These are phyloP conservation scores for Hansenula sp. DNA, from an alignment of 1,139 yeast species.

Conservation along the genomic window DNA sequence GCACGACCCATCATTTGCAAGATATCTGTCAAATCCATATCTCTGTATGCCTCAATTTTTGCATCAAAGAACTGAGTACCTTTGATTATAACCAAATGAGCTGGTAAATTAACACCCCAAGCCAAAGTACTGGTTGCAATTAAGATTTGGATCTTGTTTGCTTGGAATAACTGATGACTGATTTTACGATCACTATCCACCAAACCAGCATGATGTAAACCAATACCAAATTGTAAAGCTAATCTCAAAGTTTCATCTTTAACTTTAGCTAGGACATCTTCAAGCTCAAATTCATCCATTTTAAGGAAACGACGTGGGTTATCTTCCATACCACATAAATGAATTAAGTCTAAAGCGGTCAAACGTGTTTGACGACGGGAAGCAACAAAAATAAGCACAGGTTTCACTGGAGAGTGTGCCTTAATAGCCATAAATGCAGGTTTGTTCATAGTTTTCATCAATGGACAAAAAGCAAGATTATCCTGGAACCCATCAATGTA, in stretches of 20 bases:
- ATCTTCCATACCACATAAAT: constrained; percentile 90
- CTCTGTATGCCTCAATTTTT: constrained; percentile 47
- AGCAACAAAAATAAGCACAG: constrained; percentile 92
- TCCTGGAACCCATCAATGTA: constrained; percentile 97
- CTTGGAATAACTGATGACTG: constrained; percentile 81
- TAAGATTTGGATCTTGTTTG: constrained; percentile 81
- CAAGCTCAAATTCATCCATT: constrained; percentile 74
- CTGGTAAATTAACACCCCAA: constrained; percentile 97
- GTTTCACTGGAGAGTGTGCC: constrained; percentile 90
- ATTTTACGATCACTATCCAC: constrained; percentile 86
- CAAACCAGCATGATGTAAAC: constrained; percentile 95
- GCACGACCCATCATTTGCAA: constrained; percentile 71
- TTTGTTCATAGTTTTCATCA: constrained; percentile 97
- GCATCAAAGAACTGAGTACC: constrained; percentile 65
- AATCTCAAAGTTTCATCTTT: constrained; percentile 85
- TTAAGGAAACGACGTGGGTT: constrained; percentile 84
- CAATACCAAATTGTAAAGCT: constrained; percentile 92
- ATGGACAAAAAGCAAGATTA: constrained; percentile 86
- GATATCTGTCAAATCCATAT: constrained; percentile 73
- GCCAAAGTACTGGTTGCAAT: constrained; percentile 96
- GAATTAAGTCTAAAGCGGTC: constrained; percentile 90
- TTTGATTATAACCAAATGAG: constrained; percentile 87
- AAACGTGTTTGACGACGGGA: constrained; percentile 95
- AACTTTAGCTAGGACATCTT: constrained; percentile 56
- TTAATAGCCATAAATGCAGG: constrained; percentile 97